Base-by-base conservation (phyloP, 495 filamentous ascomycete species). In the Aspergillus cavernicola region DNA sequence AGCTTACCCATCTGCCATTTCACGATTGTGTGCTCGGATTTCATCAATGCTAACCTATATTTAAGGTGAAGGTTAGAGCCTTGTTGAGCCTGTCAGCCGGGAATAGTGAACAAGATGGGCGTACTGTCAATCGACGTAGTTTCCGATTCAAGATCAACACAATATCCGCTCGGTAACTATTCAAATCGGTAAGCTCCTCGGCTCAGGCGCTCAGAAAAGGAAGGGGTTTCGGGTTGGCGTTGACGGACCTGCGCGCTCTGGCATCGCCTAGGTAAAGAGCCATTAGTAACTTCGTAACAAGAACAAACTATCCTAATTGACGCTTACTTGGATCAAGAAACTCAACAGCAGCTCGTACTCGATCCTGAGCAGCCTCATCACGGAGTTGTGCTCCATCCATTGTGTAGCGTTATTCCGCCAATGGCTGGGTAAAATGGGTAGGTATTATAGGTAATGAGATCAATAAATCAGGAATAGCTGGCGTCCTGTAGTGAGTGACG, bases 121-220 rank as follows among this genome's bases (percentile, higher is more conserved):
- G 50, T 61, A 83, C 82, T 50, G 71, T 78, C 49, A 85, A 78
- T 62, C 92, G 79, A 54, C 88, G 81, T 60, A 89, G 74, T 54
- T 86, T 88, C 59, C 89, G 88, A 66, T 95, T 90, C 37, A 97
- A 80, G 92, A 97, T 97, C 63, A 92, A 74, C 54, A 95, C 83
- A 66, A 93, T 91, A 62, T 92, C 89, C 38, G 89, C 81, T 64
- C 88, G 82, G 70, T 93, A 93, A 60, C 81, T 83, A 28, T 58
- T 58, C 24, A 18, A 49, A 12, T 26, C 11, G 6, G 62, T 70
- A 38, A 66, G 64, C 52, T 11, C 40, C 28, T 38, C 38, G 13
- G 26, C 29, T n/a, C 22, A 29, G 18, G 32, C n/a, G 24, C 42
- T 16, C 5, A 20, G 22, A 28, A 31, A 49, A 36, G 22, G 48